Evolutionary conservation across 2,329 filamentous ascomycete genomes (phyloP).

Genomic region (Aureobasidium sp.): DNA sequence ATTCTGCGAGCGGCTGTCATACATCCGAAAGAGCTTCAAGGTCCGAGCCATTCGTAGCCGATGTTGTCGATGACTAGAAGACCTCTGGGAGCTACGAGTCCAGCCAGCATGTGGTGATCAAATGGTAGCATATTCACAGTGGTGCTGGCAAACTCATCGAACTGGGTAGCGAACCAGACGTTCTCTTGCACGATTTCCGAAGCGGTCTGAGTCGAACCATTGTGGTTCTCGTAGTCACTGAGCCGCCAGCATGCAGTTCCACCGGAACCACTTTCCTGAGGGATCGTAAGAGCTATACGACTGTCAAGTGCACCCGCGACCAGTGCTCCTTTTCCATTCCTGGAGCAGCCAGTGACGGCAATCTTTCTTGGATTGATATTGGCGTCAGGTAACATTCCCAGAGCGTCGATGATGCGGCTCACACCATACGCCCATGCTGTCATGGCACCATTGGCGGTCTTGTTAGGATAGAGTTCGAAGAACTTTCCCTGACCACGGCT

Average conservation of each 20-base stretch:
- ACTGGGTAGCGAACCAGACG: slow-evolving; percentile 66
- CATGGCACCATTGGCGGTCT: slow-evolving; percentile 62
- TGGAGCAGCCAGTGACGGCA: slow-evolving; percentile 69
- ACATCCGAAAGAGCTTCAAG: slow-evolving; percentile 62
- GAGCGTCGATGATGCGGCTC: slow-evolving; percentile 64
- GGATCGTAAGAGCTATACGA: slow-evolving; percentile 67
- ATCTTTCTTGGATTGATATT: slow-evolving; percentile 48
- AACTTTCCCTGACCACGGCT: slow-evolving; percentile 66
- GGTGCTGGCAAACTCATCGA: slow-evolving; percentile 58
- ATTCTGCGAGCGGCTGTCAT: slow-evolving; percentile 62
- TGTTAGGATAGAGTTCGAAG: slow-evolving; percentile 64
- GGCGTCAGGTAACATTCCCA: slow-evolving; percentile 54
- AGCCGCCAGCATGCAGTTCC: slow-evolving; percentile 65
- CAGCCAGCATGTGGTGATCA: slow-evolving; percentile 66
- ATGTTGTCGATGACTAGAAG: slow-evolving; percentile 65
- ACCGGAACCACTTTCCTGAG: slow-evolving; percentile 69
- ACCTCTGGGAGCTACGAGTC: slow-evolving; percentile 61
- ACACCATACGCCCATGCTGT: slow-evolving; percentile 73
- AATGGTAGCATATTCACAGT: slow-evolving; percentile 56
- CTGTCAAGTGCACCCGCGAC: slow-evolving; percentile 65
- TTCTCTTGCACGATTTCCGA: slow-evolving; percentile 67
- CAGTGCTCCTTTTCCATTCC: slow-evolving; percentile 71
- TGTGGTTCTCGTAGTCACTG: slow-evolving; percentile 43
- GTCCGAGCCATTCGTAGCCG: slow-evolving; percentile 64
- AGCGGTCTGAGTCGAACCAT: slow-evolving; percentile 68